phyloP scores from a whole-genome alignment of 305 asterid genomes.

The Fraxinus floribunda region DNA sequence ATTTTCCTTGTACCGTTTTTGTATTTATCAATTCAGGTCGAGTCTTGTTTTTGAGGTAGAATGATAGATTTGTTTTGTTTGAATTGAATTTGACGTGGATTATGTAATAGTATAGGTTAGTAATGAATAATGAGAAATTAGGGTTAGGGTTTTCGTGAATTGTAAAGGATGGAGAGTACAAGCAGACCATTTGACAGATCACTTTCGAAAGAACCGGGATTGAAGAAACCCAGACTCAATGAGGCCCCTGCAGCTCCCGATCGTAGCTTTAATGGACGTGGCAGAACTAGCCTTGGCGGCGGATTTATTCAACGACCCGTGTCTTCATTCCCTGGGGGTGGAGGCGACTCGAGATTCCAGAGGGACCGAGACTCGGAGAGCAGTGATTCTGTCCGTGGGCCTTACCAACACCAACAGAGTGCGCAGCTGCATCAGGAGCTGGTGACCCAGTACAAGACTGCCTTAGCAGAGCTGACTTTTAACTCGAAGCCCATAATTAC shows the following conservation, averaged over 20 bases:
- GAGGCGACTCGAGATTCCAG: constrained; percentile 32
- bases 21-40: neutral
- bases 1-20: neutral
- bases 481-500: constrained; percentile 91
- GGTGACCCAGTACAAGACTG: constrained; percentile 76
- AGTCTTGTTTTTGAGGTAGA: neutral
- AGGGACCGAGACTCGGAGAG: constrained; percentile 52
- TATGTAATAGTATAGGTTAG: constrained; percentile 18
- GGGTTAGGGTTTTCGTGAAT: constrained; percentile 38
- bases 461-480: constrained; percentile 73
- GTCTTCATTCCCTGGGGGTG: constrained; percentile 30
- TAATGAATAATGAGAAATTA: constrained; percentile 23
- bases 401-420: constrained; percentile 35
- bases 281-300: neutral
- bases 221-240: constrained; percentile 69
- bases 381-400: constrained; percentile 52
- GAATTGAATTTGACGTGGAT: neutral
- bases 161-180: constrained; percentile 42
- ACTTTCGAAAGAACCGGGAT: constrained; percentile 55
- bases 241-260: constrained; percentile 49
- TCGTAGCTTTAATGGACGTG: constrained; percentile 61
- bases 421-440: constrained; percentile 61
- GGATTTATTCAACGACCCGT: constrained; percentile 46
- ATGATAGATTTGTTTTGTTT: neutral
- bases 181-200: constrained; percentile 49